phyloP scores from a whole-genome alignment of 1,284 basidiomycete genomes.

The Hymenochaete sp. region DNA sequence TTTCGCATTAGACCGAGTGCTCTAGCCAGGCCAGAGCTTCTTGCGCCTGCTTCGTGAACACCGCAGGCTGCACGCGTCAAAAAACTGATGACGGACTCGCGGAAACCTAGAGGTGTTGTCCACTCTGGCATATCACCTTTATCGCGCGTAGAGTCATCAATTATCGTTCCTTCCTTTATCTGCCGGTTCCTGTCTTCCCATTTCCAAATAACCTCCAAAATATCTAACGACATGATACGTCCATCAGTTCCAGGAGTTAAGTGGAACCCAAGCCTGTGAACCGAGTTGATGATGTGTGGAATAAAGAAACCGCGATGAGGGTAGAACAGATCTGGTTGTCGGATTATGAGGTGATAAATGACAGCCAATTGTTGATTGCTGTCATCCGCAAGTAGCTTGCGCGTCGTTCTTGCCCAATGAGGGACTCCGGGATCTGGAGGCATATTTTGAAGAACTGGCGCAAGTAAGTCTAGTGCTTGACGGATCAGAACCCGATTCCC shows the following conservation, averaged over 20 bases:
- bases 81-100: conserved; percentile 90
- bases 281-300: conserved; percentile 89
- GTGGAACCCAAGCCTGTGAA: conserved; percentile 82
- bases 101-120: conserved; percentile 71
- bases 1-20: conserved; percentile 76
- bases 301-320: conserved; percentile 90
- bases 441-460: conserved; percentile 66
- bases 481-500: conserved; percentile 73
- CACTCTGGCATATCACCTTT: conserved; percentile 37
- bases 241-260: conserved; percentile 73
- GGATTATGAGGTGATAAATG: conserved; percentile 89
- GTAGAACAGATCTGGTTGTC: conserved; percentile 90
- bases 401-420: conserved; percentile 85
- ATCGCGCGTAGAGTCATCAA: no score
- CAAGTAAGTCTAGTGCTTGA: conserved; percentile 87
- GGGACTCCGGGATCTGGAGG: conserved; percentile 55
- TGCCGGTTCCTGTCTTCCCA: conserved; percentile 68
- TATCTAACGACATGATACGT: conserved; percentile 73
- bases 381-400: conserved; percentile 86
- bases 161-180: conserved; percentile 17
- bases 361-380: conserved; percentile 80
- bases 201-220: conserved; percentile 78
- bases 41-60: conserved; percentile 58
- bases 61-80: conserved; percentile 83
- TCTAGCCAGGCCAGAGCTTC: conserved; percentile 61